Percentiles rank a stretch among this genome's conserved stretches.
Conservation (phyloP, 202 grass and related monocot genomes). For the Cymbopogon flexuosus region DNA sequence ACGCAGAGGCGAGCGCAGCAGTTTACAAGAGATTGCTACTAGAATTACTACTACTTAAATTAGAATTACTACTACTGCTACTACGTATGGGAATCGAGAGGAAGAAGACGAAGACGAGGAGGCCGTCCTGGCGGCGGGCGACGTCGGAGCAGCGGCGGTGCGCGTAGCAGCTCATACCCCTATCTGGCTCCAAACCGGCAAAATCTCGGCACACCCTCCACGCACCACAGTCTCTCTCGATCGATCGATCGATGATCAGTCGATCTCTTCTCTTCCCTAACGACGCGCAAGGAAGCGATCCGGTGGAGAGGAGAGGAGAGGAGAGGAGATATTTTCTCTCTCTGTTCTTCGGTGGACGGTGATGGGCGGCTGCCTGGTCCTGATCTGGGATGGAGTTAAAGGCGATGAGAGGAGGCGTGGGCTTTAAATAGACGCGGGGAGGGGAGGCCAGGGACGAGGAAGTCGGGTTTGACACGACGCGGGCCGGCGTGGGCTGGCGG, state of each 20-base stretch:
- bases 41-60: slow-evolving; percentile 24
- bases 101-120: slow-evolving; percentile 89
- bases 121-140: slow-evolving; percentile 82
- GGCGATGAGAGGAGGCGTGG: too few species aligned
- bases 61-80: slow-evolving; percentile 5
- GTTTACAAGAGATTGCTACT: slow-evolving; percentile 35
- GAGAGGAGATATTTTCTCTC: neutral
- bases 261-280: neutral
- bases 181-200: slow-evolving; percentile 55
- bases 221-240: neutral
- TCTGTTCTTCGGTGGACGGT: too few species aligned
- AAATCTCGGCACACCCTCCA: neutral
- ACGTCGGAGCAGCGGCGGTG: slow-evolving; percentile 60
- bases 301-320: neutral
- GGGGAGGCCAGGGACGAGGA: too few species aligned
- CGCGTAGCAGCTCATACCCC: slow-evolving; percentile 82
- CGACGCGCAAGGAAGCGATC: neutral
- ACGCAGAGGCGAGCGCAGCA: neutral
- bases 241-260: neutral
- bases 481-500: too few species aligned
- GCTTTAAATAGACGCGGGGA: too few species aligned
- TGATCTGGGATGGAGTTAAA: neutral
- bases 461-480: too few species aligned
- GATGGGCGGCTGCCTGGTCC: neutral
- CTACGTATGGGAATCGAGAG: slow-evolving; percentile 90